Percentiles rank a stretch among this genome's conserved stretches.
These are phyloP conservation scores for Fusarium tjaetaba DNA, from an alignment of 2,329 filamentous ascomycete genomes.

Conservation along the genomic window DNA sequence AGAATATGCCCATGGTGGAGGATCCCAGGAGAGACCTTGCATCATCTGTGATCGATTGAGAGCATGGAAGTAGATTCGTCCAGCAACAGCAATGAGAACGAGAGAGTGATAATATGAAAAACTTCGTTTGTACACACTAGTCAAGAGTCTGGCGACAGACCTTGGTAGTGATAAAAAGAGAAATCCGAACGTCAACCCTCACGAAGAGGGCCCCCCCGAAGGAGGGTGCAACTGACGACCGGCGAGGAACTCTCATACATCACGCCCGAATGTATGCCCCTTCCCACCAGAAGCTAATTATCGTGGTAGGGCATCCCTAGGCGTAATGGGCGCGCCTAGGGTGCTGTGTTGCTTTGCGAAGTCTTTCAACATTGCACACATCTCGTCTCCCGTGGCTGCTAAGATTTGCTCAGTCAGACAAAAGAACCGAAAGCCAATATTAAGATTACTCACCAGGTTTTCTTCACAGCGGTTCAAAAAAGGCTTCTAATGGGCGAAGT, in stretches of 20 bases:
- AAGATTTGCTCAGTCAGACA: neutral
- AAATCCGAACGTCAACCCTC: neutral
- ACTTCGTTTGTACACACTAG: neutral
- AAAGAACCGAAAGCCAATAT: neutral
- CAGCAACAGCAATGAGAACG: neutral
- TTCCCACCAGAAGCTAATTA: neutral
- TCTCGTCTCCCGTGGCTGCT: neutral
- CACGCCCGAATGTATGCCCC: neutral
- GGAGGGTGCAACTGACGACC: neutral
- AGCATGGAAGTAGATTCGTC: conserved; percentile 41
- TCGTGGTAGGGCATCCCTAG: neutral
- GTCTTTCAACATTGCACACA: neutral
- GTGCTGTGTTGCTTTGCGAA: neutral
- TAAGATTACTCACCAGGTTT: neutral
- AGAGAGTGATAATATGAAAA: neutral
- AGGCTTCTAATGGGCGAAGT: neutral
- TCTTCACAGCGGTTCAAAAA: neutral
- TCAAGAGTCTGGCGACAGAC: neutral
- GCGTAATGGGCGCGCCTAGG: neutral
- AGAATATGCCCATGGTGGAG: neutral
- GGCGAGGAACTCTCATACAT: neutral
- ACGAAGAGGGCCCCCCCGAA: neutral
- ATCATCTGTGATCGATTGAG: conserved; percentile 16
- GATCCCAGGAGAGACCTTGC: neutral
- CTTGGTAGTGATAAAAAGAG: neutral